phyloP scores from a whole-genome alignment of 1,284 basidiomycete genomes.

The Pseudozyma sp. region DNA sequence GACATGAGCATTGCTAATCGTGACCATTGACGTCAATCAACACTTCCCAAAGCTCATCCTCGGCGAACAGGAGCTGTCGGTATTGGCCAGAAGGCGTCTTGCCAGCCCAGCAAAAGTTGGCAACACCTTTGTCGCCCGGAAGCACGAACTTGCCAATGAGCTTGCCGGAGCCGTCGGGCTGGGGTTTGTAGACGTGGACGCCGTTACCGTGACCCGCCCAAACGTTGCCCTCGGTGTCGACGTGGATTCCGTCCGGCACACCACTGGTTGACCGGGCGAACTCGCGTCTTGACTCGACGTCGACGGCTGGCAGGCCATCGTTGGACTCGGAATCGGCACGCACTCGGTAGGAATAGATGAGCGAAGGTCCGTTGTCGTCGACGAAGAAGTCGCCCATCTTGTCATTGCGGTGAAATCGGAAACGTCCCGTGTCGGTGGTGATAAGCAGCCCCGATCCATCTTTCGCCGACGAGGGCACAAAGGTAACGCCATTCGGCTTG shows the following conservation, averaged over 20 bases:
- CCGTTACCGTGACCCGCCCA: conserved; percentile 53
- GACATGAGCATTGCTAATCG: conserved; percentile 6
- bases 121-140: conserved; percentile 41
- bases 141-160: conserved; percentile 53
- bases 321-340: conserved; percentile 19
- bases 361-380: conserved; percentile 27
- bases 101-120: conserved; percentile 57
- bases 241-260: conserved; percentile 48
- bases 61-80: conserved; percentile 47
- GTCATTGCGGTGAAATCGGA: conserved; percentile 40
- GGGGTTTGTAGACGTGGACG: conserved; percentile 47
- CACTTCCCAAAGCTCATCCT: conserved; percentile 54
- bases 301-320: conserved; percentile 28
- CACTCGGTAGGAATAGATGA: conserved; percentile 40
- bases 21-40: conserved; percentile 37
- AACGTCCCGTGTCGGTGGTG: conserved; percentile 45
- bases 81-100: conserved; percentile 23
- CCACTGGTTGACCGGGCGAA: conserved; percentile 40
- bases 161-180: conserved; percentile 31
- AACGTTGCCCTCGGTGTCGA: conserved; percentile 41
- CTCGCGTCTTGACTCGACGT: conserved; percentile 20
- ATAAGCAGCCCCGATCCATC: conserved; percentile 38
- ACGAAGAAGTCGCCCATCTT: conserved; percentile 42
- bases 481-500: conserved; percentile 54
- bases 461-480: conserved; percentile 33